A percentile compares a stretch with the other conserved stretches of the same genome.
Conservation (phyloP, 2,329 filamentous ascomycete species). For the Venturia asperata region DNA sequence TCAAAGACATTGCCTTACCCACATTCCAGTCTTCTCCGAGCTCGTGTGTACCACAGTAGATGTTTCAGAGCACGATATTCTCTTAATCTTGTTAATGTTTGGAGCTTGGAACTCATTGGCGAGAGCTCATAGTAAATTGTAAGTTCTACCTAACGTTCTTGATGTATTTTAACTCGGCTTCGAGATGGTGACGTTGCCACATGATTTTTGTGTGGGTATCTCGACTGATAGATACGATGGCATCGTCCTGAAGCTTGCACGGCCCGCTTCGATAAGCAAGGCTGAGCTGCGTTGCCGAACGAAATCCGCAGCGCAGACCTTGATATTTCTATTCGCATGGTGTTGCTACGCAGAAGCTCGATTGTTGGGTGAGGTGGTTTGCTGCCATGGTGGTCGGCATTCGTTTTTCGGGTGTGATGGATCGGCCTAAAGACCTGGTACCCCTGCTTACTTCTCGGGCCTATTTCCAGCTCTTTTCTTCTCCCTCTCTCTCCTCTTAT, state of each 20-base stretch:
- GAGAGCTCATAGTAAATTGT: no score
- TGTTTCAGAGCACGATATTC: neutral
- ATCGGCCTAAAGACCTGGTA: neutral
- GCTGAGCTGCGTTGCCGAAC: neutral
- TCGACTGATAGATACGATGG: neutral
- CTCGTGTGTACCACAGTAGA: neutral
- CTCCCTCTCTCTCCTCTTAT: no score
- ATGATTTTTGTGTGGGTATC: neutral
- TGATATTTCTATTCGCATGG: neutral
- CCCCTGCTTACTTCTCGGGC: neutral
- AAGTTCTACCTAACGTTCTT: neutral
- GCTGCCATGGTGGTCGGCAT: neutral
- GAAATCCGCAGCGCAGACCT: neutral
- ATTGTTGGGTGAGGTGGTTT: neutral
- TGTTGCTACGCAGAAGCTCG: neutral
- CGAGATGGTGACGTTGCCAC: neutral
- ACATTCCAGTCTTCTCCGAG: neutral
- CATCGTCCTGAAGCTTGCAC: neutral
- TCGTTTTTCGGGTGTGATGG: neutral
- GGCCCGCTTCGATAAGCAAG: neutral
- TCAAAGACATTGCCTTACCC: neutral
- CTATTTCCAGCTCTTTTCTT: neutral
- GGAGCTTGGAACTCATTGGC: neutral
- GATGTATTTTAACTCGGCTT: neutral
- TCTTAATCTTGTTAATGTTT: neutral